These are phyloP conservation scores for Malus fusca DNA, from an alignment of 306 rosid genomes.

Conservation along the genomic window DNA sequence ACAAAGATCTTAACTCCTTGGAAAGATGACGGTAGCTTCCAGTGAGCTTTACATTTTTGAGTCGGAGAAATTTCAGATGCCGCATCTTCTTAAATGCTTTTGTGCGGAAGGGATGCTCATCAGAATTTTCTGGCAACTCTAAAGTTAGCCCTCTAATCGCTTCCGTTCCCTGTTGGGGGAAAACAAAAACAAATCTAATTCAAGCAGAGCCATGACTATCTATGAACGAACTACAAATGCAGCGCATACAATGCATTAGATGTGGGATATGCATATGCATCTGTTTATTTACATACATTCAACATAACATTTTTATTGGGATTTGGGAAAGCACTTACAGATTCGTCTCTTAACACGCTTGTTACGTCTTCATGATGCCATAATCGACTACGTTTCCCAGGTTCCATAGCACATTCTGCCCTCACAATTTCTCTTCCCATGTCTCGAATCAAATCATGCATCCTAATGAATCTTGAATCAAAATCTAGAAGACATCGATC, in stretches of 20 bases:
- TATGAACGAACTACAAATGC: too few species aligned
- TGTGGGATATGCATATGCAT: too few species aligned
- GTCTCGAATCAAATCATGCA: slow-evolving; percentile 20
- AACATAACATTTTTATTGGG: too few species aligned
- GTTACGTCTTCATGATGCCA: background rate
- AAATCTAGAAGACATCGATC: slow-evolving; percentile 24
- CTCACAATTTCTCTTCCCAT: slow-evolving; percentile 41
- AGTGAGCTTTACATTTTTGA: background rate
- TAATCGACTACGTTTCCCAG: slow-evolving; percentile 9
- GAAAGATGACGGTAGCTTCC: slow-evolving; percentile 27
- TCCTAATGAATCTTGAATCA: background rate
- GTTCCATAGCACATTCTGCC: background rate
- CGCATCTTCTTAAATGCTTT: slow-evolving; percentile 24
- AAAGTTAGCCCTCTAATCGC: background rate
- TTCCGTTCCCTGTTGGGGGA: background rate
- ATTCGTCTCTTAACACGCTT: background rate
- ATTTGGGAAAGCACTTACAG: background rate
- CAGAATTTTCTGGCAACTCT: background rate
- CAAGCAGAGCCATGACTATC: too few species aligned
- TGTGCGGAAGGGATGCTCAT: background rate
- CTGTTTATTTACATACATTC: too few species aligned
- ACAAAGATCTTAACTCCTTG: background rate
- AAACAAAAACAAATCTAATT: too few species aligned
- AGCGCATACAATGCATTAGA: too few species aligned
- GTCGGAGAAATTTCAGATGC: slow-evolving; percentile 30